These are phyloP conservation scores for Rhodotorula diobovata DNA, from an alignment of 768 basidiomycete species.

Conservation along the genomic window DNA sequence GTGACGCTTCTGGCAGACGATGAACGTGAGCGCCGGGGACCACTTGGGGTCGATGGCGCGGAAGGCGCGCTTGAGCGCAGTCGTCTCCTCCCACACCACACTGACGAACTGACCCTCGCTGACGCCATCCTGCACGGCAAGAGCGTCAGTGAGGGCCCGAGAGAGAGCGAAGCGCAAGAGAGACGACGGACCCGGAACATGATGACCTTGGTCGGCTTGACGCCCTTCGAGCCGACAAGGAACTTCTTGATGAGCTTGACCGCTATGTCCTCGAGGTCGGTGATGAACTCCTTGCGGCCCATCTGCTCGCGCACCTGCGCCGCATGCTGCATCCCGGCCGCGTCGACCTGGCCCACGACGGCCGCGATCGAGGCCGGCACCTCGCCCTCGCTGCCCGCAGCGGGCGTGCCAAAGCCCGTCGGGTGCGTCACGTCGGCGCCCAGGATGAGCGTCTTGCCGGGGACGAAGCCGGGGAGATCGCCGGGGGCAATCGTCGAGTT, in stretches of 20 bases:
- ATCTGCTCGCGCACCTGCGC: constrained; percentile 33
- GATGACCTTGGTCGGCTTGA: constrained; percentile 21
- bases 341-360: constrained; percentile 18
- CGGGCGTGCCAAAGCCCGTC: constrained; percentile 16
- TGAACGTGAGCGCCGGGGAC: constrained; percentile 29
- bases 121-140: constrained; percentile 13
- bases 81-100: constrained; percentile 27
- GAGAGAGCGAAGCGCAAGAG: background rate
- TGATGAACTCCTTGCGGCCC: constrained; percentile 27
- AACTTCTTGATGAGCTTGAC: constrained; percentile 2
- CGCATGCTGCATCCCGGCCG: constrained; percentile 2
- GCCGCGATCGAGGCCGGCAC: constrained; percentile 31
- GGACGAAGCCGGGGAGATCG: constrained; percentile 12
- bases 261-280: constrained; percentile 26
- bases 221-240: background rate
- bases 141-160: background rate
- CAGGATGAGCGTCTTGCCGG: constrained; percentile 22
- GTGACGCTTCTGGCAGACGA: constrained; percentile 38
- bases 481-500: constrained; percentile 15
- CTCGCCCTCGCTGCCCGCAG: constrained; percentile 9
- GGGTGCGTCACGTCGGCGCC: constrained; percentile 36
- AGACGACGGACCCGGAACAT: constrained; percentile 6
- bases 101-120: constrained; percentile 29
- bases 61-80: constrained; percentile 25
- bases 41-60: constrained; percentile 23